Evolutionary conservation across 805 yeast species (phyloP).

Genomic region (Candida maesae): DNA sequence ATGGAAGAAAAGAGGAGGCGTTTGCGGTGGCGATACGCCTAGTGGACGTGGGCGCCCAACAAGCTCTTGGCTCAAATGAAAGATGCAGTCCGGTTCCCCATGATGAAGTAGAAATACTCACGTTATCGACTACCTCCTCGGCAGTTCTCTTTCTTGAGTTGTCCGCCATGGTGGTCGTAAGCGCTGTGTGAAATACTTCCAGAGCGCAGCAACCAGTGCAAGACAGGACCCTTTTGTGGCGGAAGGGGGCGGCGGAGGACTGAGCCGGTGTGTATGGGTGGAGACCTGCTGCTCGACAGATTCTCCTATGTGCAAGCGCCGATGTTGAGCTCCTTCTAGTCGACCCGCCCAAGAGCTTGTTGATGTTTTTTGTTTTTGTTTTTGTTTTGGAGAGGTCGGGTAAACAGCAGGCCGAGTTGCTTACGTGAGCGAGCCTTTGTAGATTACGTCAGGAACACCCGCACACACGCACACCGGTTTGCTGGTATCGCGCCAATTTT

Average conservation of each 20-base stretch:
- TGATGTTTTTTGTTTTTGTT: constrained; percentile 15
- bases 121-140: constrained; percentile 14
- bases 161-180: constrained; percentile 4
- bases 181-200: neutral
- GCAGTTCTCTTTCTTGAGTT: constrained; percentile 18
- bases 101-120: constrained; percentile 10
- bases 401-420: constrained; percentile 3
- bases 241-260: neutral
- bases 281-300: neutral
- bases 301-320: neutral
- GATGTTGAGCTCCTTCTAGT: neutral
- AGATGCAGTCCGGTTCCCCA: too few species aligned
- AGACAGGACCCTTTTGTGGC: constrained; percentile 20
- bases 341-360: constrained; percentile 5
- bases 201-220: constrained; percentile 48
- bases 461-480: too few species aligned
- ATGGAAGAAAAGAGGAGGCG: too few species aligned
- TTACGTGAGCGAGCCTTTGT: neutral
- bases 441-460: constrained; percentile 1
- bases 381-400: constrained; percentile 8
- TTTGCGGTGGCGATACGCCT: too few species aligned
- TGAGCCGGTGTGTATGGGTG: neutral
- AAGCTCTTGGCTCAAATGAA: too few species aligned
- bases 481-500: neutral
- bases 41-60: neutral